Evolutionary conservation across 768 basidiomycete species (phyloP), one percentile per base, ranked within the genome.

Genomic region (Pleurotus sapidus): DNA sequence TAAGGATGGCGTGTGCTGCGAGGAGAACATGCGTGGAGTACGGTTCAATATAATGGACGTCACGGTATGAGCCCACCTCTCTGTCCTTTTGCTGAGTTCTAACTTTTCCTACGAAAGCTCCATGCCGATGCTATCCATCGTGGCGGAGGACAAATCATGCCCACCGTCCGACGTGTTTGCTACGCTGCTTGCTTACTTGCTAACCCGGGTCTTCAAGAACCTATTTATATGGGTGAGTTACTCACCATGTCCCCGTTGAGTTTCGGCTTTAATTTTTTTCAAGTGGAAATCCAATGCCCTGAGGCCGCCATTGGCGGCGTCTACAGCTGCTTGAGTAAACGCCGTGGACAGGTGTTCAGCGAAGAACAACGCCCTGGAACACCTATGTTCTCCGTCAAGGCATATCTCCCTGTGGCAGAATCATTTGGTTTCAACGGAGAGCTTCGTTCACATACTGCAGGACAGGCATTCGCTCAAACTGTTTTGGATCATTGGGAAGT

Each of bases 111-210:
- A 8, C 27, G 17, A 30, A 34, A 94, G 91, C 83, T 99, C 55
- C 97, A 99, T 75, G 81, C 97, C 70, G 96, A 99, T 82, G 95
- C 96, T 63, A 98, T 99, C 72, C 97, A 99, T 76, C 91, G 96
- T 81, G 96, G 97, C 73, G 95, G 95, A 80, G 96, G 96, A 75
- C 93, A 99, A 75, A 83, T 98, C 68, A 98, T 99, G 74, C 96
- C 96, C 56, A 95, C 93, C 40, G 92, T 89, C 75, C 89, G 97
- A 76, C 92, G 97, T 70, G 96, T 88, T 64, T 91, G 89, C 69
- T 98, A 98, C 75, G 96, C 97, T 61, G 94, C 96, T 54, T 91
- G 93, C 73, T 71, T 98, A 63, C 87, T 99, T 64, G 95, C 95
- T 59, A 82, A 82, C 9, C 97, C 97, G 39, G 82, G 84, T 76